Evolutionary conservation across 2,329 filamentous ascomycete species (phyloP).

Genomic region (Paraconiothyrium brasiliense): DNA sequence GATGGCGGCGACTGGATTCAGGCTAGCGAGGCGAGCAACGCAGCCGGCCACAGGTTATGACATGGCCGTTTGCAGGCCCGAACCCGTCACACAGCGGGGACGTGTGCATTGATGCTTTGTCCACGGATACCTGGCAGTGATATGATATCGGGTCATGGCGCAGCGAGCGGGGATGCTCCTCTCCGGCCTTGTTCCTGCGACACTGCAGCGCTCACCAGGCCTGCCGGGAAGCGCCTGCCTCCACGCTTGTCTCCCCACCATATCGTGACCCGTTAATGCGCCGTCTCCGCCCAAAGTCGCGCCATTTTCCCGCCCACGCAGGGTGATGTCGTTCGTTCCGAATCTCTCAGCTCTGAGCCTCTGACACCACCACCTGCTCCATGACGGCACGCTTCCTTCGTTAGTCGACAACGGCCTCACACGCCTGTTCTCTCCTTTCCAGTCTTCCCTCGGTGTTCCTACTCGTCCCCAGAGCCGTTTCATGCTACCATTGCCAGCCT

Average conservation of each 20-base stretch:
- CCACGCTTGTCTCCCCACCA: conserved; percentile 23
- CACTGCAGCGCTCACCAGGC: background rate
- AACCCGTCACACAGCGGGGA: background rate
- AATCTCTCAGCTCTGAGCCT: conserved; percentile 9
- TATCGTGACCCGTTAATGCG: conserved; percentile 22
- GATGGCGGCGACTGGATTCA: background rate
- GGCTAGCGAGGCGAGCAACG: conserved; percentile 8
- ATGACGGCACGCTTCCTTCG: conserved; percentile 18
- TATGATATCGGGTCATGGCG: background rate
- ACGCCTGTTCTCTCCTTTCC: conserved; percentile 15
- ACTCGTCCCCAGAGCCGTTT: conserved; percentile 12
- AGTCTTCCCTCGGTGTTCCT: conserved; percentile 16
- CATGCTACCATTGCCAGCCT: conserved; percentile 14
- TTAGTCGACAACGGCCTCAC: conserved; percentile 9
- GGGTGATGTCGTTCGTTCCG: conserved; percentile 25
- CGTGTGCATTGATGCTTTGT: background rate
- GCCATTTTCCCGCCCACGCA: conserved; percentile 19
- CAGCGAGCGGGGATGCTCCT: conserved; percentile 6
- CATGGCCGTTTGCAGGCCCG: background rate
- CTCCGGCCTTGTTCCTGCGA: background rate
- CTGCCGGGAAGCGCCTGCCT: conserved; percentile 15
- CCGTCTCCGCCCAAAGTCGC: conserved; percentile 18
- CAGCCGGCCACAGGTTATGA: background rate
- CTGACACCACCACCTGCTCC: conserved; percentile 15
- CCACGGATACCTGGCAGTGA: background rate